phyloP scores from a whole-genome alignment of 169 alveolate genomes.

The Nephromyces sp. region DNA sequence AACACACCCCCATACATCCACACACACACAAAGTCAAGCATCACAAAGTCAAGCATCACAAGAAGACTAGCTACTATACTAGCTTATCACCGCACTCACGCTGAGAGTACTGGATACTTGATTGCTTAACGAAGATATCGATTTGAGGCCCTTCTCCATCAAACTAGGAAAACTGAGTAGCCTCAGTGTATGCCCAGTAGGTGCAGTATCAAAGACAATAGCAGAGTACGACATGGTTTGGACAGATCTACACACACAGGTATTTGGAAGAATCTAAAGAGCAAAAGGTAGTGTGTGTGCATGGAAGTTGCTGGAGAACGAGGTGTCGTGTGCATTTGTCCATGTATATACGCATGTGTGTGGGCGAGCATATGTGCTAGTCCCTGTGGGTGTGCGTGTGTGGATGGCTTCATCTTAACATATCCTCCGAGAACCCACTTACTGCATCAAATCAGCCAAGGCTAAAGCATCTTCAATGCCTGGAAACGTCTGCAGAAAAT shows the following conservation, averaged over 20 bases:
- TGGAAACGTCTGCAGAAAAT: slow-evolving; percentile 86
- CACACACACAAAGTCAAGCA: no score
- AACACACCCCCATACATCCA: no score
- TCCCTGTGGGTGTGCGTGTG: not conserved
- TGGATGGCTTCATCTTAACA: not conserved
- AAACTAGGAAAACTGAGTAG: slow-evolving; percentile 89
- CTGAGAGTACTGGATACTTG: slow-evolving; percentile 52
- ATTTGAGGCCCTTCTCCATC: slow-evolving; percentile 83
- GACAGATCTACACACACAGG: slow-evolving; percentile 59
- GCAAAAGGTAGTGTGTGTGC: not conserved
- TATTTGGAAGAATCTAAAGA: not conserved
- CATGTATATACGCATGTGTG: no score
- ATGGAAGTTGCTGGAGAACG: not conserved
- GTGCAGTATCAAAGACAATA: slow-evolving; percentile 97
- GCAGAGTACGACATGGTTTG: slow-evolving; percentile 78
- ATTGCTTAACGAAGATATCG: slow-evolving; percentile 71
- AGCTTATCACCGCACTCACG: no score
- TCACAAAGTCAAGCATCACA: no score
- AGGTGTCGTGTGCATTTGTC: not conserved
- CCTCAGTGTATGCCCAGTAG: slow-evolving; percentile 98
- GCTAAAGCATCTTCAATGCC: slow-evolving; percentile 98
- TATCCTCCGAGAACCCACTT: not conserved
- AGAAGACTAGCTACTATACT: no score
- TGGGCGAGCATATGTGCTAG: no score
- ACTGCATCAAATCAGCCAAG: slow-evolving; percentile 87